Evolutionary conservation across 257 asterid species (phyloP).

Genomic region (Paulownia fortunei): DNA sequence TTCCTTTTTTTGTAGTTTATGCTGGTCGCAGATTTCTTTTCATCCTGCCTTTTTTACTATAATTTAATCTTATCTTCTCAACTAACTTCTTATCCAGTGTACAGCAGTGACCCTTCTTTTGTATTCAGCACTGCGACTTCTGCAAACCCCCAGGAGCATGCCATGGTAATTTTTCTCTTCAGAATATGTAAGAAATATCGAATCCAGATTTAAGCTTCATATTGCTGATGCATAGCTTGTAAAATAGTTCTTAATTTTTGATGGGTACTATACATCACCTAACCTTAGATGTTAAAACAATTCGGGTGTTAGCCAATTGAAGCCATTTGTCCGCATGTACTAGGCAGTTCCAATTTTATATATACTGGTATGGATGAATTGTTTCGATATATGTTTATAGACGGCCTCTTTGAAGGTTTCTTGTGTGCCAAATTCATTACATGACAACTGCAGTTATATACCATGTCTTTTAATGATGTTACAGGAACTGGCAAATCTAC

Average conservation of each 20-base stretch:
- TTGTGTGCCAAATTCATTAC: conserved; percentile 16
- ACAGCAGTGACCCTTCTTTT: conserved; percentile 92
- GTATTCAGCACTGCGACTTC: conserved; percentile 95
- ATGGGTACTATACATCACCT: neutral
- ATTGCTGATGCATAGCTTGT: conserved; percentile 20
- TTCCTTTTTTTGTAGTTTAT: conserved; percentile 24
- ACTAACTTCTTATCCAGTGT: conserved; percentile 66
- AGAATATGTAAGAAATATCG: conserved; percentile 17
- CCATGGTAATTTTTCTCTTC: conserved; percentile 68
- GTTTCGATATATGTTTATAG: neutral
- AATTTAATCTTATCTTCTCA: conserved; percentile 30
- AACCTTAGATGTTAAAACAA: conserved; percentile 9
- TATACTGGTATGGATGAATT: neutral
- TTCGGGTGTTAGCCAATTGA: conserved; percentile 15
- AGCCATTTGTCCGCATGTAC: neutral
- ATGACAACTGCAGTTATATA: conserved; percentile 20
- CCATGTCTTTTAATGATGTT: conserved; percentile 24
- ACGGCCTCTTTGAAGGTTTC: neutral
- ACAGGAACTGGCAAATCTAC: conserved; percentile 82
- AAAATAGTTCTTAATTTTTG: neutral
- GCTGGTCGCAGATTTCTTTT: conserved; percentile 16
- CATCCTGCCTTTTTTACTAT: conserved; percentile 25
- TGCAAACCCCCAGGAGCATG: conserved; percentile 90
- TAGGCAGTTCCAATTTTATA: neutral
- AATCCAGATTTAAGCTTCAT: conserved; percentile 18